phyloP scores from a whole-genome alignment of 352 stramenopile genomes.

The Sclerospora graminicola region DNA sequence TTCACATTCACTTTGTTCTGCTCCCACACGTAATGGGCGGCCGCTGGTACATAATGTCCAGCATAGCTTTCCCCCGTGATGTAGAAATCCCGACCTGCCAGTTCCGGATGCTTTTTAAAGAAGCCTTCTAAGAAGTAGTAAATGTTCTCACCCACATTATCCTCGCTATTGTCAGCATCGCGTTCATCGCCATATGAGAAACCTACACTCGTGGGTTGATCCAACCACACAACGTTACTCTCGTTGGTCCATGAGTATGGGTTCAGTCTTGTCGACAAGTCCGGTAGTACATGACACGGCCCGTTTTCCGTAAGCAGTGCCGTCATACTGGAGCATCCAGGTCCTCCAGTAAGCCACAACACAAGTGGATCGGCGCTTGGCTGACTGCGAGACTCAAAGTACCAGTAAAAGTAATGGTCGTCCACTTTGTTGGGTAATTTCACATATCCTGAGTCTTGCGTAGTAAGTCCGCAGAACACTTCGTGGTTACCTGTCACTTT shows the following conservation, averaged over 20 bases:
- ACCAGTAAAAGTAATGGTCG: constrained; percentile 68
- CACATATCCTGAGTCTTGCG: constrained; percentile 39
- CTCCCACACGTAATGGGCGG: too few relatives aligned
- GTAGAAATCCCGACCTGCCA: constrained; percentile 39
- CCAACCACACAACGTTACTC: constrained; percentile 67
- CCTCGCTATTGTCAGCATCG: constrained; percentile 38
- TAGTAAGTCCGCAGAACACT: constrained; percentile 34
- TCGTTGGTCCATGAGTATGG: constrained; percentile 49
- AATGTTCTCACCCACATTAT: constrained; percentile 50
- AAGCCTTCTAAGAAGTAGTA: constrained; percentile 75
- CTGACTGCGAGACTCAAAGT: constrained; percentile 31
- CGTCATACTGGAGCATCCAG: constrained; percentile 50
- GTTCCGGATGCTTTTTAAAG: constrained; percentile 33
- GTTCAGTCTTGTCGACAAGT: constrained; percentile 38
- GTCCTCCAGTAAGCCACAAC: constrained; percentile 57
- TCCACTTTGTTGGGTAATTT: constrained; percentile 39
- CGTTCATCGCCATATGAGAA: constrained; percentile 42
- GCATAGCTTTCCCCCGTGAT: constrained; percentile 62
- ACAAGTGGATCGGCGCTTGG: constrained; percentile 38
- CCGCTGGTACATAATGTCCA: constrained; percentile 54
- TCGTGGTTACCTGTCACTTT: too few relatives aligned
- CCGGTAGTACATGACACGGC: constrained; percentile 37
- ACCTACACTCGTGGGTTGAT: constrained; percentile 52
- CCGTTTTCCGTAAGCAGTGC: constrained; percentile 51
- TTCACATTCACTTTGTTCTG: too few relatives aligned